Conservation (phyloP, 768 basidiomycete genomes). For the Agrocybe pediades region DNA sequence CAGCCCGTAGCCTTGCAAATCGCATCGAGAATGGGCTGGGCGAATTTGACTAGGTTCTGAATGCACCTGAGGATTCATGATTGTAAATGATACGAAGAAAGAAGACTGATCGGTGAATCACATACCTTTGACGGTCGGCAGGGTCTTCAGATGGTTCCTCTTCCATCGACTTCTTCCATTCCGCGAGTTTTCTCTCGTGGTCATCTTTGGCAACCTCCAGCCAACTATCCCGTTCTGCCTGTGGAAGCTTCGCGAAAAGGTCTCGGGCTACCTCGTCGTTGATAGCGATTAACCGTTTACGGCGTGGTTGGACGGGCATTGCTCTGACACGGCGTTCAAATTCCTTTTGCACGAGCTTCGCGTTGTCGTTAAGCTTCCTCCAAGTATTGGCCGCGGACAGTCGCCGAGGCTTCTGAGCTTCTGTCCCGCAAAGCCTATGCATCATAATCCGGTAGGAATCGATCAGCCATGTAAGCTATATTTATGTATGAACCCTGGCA, state of each 20-base stretch:
- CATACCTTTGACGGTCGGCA: background rate
- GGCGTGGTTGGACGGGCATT: too few species aligned
- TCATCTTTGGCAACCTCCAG: background rate
- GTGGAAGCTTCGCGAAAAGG: background rate
- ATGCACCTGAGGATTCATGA: background rate
- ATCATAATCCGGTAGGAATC: too few species aligned
- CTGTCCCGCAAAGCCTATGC: too few species aligned
- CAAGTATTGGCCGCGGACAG: too few species aligned
- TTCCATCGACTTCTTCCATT: background rate
- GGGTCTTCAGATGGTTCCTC: background rate
- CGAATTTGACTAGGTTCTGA: background rate
- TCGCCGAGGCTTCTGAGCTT: too few species aligned
- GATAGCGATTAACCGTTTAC: background rate
- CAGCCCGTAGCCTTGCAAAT: slow-evolving; percentile 1
- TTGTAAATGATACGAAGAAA: background rate
- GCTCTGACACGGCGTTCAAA: too few species aligned
- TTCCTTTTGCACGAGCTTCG: too few species aligned
- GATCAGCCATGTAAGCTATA: too few species aligned
- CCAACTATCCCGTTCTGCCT: background rate
- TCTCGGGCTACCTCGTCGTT: background rate
- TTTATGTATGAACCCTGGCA: too few species aligned
- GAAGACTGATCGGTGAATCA: background rate
- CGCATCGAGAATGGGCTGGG: slow-evolving; percentile 1
- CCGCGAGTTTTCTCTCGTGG: background rate
- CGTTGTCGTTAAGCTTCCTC: too few species aligned